Conservation (phyloP, 2,329 filamentous ascomycete genomes). For the Alternaria arbusti region DNA sequence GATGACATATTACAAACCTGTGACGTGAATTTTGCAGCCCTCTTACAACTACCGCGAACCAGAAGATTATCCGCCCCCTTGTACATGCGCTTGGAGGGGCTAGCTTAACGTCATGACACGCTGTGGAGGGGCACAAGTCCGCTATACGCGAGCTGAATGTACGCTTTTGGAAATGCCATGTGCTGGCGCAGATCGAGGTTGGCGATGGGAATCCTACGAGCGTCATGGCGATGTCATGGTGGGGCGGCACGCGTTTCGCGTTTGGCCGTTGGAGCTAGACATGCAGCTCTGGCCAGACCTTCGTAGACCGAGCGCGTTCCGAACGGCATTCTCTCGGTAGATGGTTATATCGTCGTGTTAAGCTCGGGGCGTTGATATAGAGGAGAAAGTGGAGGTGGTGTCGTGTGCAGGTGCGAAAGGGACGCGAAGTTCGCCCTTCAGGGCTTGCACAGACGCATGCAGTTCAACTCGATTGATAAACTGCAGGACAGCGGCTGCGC, state of each 20-base stretch:
- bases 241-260: conserved; percentile 18
- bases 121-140: conserved; percentile 26
- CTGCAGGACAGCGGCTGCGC: neutral
- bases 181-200: conserved; percentile 24
- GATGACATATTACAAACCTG: conserved; percentile 34
- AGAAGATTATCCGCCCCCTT: conserved; percentile 25
- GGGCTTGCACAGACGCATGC: neutral
- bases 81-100: conserved; percentile 32
- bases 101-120: conserved; percentile 40
- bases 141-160: conserved; percentile 11
- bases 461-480: neutral
- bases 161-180: conserved; percentile 15
- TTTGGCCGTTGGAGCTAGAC: conserved; percentile 17
- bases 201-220: conserved; percentile 16
- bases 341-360: neutral
- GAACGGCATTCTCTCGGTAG: conserved; percentile 11
- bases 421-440: neutral
- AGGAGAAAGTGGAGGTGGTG: neutral
- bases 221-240: conserved; percentile 41
- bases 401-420: neutral
- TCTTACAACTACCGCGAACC: conserved; percentile 28
- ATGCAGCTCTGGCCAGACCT: conserved; percentile 17
- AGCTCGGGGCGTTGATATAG: neutral
- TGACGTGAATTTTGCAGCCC: conserved; percentile 16
- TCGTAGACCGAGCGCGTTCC: neutral